phyloP scores from a whole-genome alignment of 148 eudicot species.

The Nepenthes gracilis region DNA sequence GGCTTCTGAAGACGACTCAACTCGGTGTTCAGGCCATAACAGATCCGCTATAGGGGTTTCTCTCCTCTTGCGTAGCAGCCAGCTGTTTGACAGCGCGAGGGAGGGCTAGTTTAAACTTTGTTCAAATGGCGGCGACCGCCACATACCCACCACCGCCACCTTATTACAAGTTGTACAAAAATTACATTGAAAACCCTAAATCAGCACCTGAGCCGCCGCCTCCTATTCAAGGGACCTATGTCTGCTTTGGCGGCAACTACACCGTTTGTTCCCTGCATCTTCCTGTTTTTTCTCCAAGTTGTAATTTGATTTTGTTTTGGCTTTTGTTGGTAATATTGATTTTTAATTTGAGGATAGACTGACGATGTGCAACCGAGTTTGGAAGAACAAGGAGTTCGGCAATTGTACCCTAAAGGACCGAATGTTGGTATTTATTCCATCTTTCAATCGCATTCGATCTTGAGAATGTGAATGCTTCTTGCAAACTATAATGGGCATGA shows the following conservation, averaged over 20 bases:
- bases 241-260: constrained; percentile 62
- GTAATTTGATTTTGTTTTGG: background rate
- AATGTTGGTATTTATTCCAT: constrained; percentile 42
- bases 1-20: no score
- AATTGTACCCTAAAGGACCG: constrained; percentile 72
- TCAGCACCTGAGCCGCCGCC: constrained; percentile 77
- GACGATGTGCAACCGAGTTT: constrained; percentile 81
- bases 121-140: constrained; percentile 59
- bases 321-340: background rate
- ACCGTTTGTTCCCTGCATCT: constrained; percentile 29
- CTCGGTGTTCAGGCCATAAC: no score
- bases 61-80: no score
- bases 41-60: no score
- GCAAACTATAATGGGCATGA: background rate
- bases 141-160: constrained; percentile 95
- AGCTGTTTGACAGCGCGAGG: no score
- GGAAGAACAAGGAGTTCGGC: constrained; percentile 91
- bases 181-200: constrained; percentile 43
- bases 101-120: no score
- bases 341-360: constrained; percentile 29
- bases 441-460: background rate
- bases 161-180: constrained; percentile 72
- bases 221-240: constrained; percentile 62
- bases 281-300: background rate
- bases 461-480: background rate